Evolutionary conservation across 2,329 filamentous ascomycete species (phyloP), one percentile per base, ranked within the genome.

Genomic region (Aphanocladium album): DNA sequence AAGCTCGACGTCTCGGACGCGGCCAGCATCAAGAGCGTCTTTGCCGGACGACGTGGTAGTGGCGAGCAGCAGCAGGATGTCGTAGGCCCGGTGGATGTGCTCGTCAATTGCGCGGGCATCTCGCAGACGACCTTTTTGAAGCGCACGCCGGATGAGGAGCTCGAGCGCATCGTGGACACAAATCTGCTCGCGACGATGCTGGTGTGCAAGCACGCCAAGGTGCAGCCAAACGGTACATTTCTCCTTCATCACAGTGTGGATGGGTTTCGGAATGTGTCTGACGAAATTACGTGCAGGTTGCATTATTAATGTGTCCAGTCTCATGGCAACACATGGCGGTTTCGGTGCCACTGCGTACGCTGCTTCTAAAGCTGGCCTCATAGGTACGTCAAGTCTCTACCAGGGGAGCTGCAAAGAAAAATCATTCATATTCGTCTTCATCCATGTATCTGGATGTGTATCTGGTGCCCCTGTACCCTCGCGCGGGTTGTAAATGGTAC

Each of bases 91-190:
- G 65, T 78, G 9, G 79, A 84, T 67, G 77, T 93, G 33, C 81
- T 96, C 1, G 81, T 96, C 64, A 96, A 96, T 69, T 89, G 89
- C 27, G 91, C 91, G 0, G 92, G 91, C 11, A 78, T 92, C 23
- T 80, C 87, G 0, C 86, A 91, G 65, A 81, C 80, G 14, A 83
- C 80, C 0, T 77, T 91, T 1, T 79, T 95, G n/a, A 75, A 84
- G 49, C 77, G 79, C 11, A 85, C 83, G 1, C 67, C 73, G 0
- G 69, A 80, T 0, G 70, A 75, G 0, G 76, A 81, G 2, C 77
- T 91, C 23, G 76, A 83, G 1, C 66, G 77, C 1, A 78, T 91
- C 7, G 68, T 96, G 5, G 76, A 83, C 55, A 89, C 85, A 43
- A 96, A 96, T 71, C 80, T 96, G 1, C 76, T 80, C 57, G 81